Conservation (phyloP, 495 filamentous ascomycete genomes). For the Hamigera avellanea region DNA sequence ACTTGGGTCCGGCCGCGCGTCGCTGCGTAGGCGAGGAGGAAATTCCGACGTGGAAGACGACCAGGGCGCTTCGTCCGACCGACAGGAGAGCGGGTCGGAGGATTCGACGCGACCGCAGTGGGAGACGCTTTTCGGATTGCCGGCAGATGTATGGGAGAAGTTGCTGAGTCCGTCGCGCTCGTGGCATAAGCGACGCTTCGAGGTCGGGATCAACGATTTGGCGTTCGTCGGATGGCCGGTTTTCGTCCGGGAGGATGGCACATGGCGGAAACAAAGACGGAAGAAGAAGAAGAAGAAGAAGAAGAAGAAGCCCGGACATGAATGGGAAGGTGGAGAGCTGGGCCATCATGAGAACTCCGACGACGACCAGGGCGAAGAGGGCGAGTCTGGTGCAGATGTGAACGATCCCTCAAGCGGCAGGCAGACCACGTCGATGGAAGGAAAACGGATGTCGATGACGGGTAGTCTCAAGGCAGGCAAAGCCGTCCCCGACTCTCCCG, state of each 20-base stretch:
- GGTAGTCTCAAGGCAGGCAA: conserved; percentile 26
- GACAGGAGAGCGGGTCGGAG: conserved; percentile 43
- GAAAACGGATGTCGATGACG: conserved; percentile 24
- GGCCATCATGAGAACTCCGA: conserved; percentile 32
- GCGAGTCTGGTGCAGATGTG: conserved; percentile 22
- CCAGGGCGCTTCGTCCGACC: conserved; percentile 24
- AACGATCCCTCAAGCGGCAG: conserved; percentile 15
- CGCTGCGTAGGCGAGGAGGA: conserved; percentile 21
- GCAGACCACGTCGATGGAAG: conserved; percentile 16
- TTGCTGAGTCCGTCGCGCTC: conserved; percentile 66
- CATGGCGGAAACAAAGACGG: conserved; percentile 64
- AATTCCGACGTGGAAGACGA: conserved; percentile 29
- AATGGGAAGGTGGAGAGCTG: conserved; percentile 29
- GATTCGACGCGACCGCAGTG: conserved; percentile 45
- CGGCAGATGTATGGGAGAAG: conserved; percentile 68
- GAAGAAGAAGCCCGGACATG: conserved; percentile 12
- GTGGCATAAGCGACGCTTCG: conserved; percentile 81
- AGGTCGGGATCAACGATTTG: conserved; percentile 73
- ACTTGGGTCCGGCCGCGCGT: conserved; percentile 28
- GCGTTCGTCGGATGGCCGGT: conserved; percentile 81
- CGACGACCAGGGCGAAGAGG: conserved; percentile 21
- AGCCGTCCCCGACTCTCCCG: conserved; percentile 23
- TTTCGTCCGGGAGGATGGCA: conserved; percentile 74
- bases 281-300: conserved; percentile 48
- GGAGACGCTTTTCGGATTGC: conserved; percentile 69